phyloP scores from a whole-genome alignment of 2,329 filamentous ascomycete species.

The Clonostachys rosea region DNA sequence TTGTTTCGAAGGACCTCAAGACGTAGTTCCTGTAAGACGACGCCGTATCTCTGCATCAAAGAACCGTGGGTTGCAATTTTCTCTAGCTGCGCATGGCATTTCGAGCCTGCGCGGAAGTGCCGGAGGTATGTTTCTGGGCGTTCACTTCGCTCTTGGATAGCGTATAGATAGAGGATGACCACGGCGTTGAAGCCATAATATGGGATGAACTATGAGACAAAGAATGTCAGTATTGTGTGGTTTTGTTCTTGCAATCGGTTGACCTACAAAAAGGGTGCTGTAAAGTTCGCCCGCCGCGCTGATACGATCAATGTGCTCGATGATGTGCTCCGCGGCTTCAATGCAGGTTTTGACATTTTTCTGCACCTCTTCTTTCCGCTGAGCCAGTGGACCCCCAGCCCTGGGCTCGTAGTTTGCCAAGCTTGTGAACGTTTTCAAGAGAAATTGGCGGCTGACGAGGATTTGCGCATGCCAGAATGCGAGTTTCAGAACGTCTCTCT shows the following conservation, averaged over 20 bases:
- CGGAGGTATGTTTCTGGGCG: slow-evolving; percentile 15
- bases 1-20: slow-evolving; percentile 16
- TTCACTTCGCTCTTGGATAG: slow-evolving; percentile 27
- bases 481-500: slow-evolving; percentile 31
- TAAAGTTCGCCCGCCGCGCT: slow-evolving; percentile 26
- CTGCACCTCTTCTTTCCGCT: neutral
- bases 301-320: slow-evolving; percentile 29
- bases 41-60: slow-evolving; percentile 30
- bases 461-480: slow-evolving; percentile 36
- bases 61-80: slow-evolving; percentile 28
- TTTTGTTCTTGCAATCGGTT: no score
- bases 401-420: neutral
- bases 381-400: neutral
- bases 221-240: neutral
- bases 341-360: slow-evolving; percentile 20
- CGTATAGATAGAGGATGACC: slow-evolving; percentile 36
- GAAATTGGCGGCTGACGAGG: slow-evolving; percentile 29
- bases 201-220: slow-evolving; percentile 21
- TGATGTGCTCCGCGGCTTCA: slow-evolving; percentile 30
- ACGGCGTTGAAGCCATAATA: slow-evolving; percentile 40
- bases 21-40: slow-evolving; percentile 30
- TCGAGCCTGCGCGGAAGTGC: slow-evolving; percentile 27
- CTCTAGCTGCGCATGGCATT: slow-evolving; percentile 32
- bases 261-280: neutral
- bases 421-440: slow-evolving; percentile 24